A percentile compares a stretch with the other conserved stretches of the same genome.
These are phyloP conservation scores for Erysimum cheiranthoides DNA, from an alignment of 345 rosid species.

Conservation along the genomic window DNA sequence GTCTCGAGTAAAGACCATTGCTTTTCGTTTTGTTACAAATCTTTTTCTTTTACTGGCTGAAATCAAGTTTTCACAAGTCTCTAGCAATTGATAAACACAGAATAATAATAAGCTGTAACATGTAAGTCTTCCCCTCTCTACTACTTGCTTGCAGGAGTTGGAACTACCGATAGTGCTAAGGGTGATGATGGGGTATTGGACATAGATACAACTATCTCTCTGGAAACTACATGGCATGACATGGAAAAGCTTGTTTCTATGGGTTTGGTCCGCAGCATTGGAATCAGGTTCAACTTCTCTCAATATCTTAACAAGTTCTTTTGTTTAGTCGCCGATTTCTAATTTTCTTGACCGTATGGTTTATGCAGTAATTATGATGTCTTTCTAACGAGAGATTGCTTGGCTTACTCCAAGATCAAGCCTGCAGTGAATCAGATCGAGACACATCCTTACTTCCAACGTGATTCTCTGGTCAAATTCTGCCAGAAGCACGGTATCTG, in stretches of 20 bases:
- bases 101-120: slow-evolving; percentile 8
- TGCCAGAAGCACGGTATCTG: slow-evolving; percentile 86
- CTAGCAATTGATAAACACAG: not conserved
- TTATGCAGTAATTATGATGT: slow-evolving; percentile 83
- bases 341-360: not conserved
- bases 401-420: slow-evolving; percentile 90
- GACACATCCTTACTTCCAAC: slow-evolving; percentile 93
- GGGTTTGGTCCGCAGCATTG: slow-evolving; percentile 91
- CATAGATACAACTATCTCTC: slow-evolving; percentile 75
- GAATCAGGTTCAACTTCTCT: slow-evolving; percentile 35
- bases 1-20: slow-evolving; percentile 4
- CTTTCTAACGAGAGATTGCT: slow-evolving; percentile 85
- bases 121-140: not conserved
- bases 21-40: not conserved
- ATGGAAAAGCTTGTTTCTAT: slow-evolving; percentile 89
- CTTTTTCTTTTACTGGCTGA: not conserved
- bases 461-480: slow-evolving; percentile 84
- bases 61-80: not conserved
- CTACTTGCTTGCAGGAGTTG: slow-evolving; percentile 61
- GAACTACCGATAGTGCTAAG: slow-evolving; percentile 72
- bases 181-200: slow-evolving; percentile 82
- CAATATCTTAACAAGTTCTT: not conserved
- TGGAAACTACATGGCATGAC: slow-evolving; percentile 88
- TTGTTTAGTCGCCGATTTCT: not conserved
- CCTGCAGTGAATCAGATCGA: slow-evolving; percentile 98